Conservation (phyloP, 2,329 filamentous ascomycete genomes). For the Mollisiaceae sp. region DNA sequence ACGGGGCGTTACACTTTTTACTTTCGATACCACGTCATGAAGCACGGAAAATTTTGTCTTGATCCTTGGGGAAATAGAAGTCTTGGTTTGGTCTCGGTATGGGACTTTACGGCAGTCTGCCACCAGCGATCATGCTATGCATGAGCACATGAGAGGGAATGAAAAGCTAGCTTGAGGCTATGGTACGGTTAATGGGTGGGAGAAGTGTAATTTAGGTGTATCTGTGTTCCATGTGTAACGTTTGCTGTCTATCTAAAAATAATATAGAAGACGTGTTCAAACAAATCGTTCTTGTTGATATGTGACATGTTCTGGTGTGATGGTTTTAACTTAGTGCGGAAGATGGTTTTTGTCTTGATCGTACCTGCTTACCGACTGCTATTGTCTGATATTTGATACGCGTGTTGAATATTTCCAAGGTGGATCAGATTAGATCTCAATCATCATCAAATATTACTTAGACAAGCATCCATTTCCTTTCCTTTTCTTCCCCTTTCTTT, state of each 20-base stretch:
- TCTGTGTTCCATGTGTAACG: too few relatives aligned
- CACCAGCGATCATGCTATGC: neutral
- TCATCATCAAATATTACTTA: too few relatives aligned
- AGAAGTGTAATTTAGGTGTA: neutral
- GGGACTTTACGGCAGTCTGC: constrained; percentile 22
- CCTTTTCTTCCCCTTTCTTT: too few relatives aligned
- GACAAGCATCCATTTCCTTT: too few relatives aligned
- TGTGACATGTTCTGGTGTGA: too few relatives aligned
- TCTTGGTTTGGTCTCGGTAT: constrained; percentile 18
- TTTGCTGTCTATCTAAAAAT: neutral
- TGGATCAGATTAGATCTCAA: too few relatives aligned
- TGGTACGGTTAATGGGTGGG: neutral
- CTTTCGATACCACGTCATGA: constrained; percentile 12
- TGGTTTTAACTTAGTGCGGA: too few relatives aligned
- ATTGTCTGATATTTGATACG: too few relatives aligned
- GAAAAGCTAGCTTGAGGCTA: neutral
- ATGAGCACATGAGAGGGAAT: neutral
- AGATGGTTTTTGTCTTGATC: too few relatives aligned
- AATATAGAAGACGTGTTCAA: neutral
- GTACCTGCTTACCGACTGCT: too few relatives aligned
- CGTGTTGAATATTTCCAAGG: too few relatives aligned
- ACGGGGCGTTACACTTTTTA: neutral
- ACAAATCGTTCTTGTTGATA: neutral
- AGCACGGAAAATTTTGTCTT: neutral
- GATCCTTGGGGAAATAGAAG: neutral